Base-by-base conservation (phyloP, 2,329 filamentous ascomycete genomes). In the Aciculosporium take region DNA sequence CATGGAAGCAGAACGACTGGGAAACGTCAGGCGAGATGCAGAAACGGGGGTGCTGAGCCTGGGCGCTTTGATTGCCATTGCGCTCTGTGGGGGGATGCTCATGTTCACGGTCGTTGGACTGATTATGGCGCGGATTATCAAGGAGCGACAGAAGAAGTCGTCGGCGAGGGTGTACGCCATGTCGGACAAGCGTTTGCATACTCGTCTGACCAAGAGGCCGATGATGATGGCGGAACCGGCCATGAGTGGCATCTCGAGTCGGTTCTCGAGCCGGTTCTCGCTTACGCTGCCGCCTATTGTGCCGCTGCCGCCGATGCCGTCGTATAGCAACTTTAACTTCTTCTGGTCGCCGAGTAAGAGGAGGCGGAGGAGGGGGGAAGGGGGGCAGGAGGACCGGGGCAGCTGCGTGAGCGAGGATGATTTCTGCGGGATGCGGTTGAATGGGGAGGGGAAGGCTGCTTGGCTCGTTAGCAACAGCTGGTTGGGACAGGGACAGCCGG, bases 341-440 rank as follows among this genome's bases (percentile, higher is more conserved):
- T 55, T 54, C 9, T 43, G 48, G 10, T 51, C 40, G 46, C 40
- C 44, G 46, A 34, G 53, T 15, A 45, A 38, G 33, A 39, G 31
- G 37, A 21, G 24, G 15, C 21, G 8, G 24, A 32, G 18, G 17
- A 13, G 7, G 5, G 40, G 40, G 24, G 37, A 34, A 34, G 30
- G 13, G 15, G 21, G 34, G 7, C 23, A 30, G 21, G 15, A 27
- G 9, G 40, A 40, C 6, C 15, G 37, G 17, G 28, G 25, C 12
- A 35, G 33, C 34, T 45, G 43, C 40, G 12, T 43, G 23, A 67
- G 71, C 43, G 69, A 70, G 47, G 68, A 73, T 38, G 63, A 61
- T 41, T 55, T 69, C n/a, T 67, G 71, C 44, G 68, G 68, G 4
- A 67, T 68, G 8, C 59, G 56, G 47, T 51, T 68, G 37, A 58